Evolutionary conservation across 106 monocot species (phyloP), one percentile per base, ranked within the genome.

Genomic region (Iris macrosiphon): DNA sequence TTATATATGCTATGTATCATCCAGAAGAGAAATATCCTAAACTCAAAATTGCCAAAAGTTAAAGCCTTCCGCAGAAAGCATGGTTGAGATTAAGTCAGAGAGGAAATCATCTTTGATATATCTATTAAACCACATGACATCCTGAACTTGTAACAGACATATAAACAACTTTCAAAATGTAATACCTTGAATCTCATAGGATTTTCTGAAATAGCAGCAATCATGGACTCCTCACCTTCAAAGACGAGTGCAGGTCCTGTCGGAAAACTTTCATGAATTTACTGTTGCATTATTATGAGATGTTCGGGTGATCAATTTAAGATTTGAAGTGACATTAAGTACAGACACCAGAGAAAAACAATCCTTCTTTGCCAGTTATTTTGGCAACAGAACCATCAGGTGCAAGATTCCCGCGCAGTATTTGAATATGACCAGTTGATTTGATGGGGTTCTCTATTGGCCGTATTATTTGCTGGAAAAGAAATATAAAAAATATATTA

Each of bases 361-460:
- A 59, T 14, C 98, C 98, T 72, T 98, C 98, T 84, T 98, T 98
- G 57, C 98, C 90, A 49, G 98, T 98, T 40, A 98, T 98, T 75
- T 98, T 91, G 40, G 98, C 98, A 17, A 98, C 96, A 63, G 98
- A 98, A 52, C 98, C 90, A 22, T 90, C 83, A 13, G 98, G 98
- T 54, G 98, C 91, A 62, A 98, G 75, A 76, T 98, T 98, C 14
- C 91, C 98, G 57, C 81, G 87, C 9, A 98, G 65, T 69, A 98
- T 91, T 60, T 98, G 98, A 49, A 98, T 75, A 67, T 98, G 98
- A 3, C 98, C 98, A 12, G 91, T 87, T 75, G 66, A 47, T 59
- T 98, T 98, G 47, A 98, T 98, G 41, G 98, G 98, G 44, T 87
- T 87, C 11, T 69, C 63, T 33, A 91, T 7, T 22, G 91, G 73